Evolutionary conservation across 1,139 yeast species (phyloP).

Genomic region (Diutina pseudorugosa): DNA sequence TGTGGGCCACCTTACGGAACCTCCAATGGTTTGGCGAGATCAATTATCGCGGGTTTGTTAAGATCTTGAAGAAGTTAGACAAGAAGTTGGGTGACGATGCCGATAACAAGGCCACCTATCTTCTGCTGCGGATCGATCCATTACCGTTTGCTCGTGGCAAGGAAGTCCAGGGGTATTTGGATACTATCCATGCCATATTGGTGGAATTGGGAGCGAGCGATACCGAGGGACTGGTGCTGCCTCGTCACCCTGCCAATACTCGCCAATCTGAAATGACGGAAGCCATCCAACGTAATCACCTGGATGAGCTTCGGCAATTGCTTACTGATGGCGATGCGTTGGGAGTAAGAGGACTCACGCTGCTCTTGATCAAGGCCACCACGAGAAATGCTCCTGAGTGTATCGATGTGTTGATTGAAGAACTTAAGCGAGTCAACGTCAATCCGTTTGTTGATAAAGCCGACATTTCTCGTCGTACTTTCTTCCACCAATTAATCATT

Average conservation of each 20-base stretch:
- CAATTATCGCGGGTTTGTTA: conserved; percentile 80
- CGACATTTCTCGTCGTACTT: conserved; percentile 74
- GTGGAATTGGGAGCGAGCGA: conserved; percentile 16
- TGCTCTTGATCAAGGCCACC: conserved; percentile 52
- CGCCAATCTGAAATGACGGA: not conserved
- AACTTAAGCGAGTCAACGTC: conserved; percentile 5
- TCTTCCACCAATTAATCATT: conserved; percentile 74
- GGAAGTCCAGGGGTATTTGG: conserved; percentile 43
- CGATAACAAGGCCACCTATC: conserved; percentile 48
- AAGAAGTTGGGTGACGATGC: conserved; percentile 38
- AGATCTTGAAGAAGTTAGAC: conserved; percentile 83
- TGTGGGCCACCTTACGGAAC: conserved; percentile 68
- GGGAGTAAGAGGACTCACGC: not conserved
- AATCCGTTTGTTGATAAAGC: conserved; percentile 34
- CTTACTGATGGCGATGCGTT: not conserved
- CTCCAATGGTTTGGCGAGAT: conserved; percentile 90
- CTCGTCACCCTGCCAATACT: not conserved
- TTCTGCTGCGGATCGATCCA: conserved; percentile 59
- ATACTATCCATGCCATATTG: conserved; percentile 43
- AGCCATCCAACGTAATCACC: not conserved
- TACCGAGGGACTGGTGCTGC: not conserved
- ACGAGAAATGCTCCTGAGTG: conserved; percentile 37
- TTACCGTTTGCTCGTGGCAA: conserved; percentile 67
- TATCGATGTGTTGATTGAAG: conserved; percentile 38
- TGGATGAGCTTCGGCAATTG: not conserved